These are phyloP conservation scores for Cercophora samala DNA, from an alignment of 495 filamentous ascomycete genomes.

Conservation along the genomic window DNA sequence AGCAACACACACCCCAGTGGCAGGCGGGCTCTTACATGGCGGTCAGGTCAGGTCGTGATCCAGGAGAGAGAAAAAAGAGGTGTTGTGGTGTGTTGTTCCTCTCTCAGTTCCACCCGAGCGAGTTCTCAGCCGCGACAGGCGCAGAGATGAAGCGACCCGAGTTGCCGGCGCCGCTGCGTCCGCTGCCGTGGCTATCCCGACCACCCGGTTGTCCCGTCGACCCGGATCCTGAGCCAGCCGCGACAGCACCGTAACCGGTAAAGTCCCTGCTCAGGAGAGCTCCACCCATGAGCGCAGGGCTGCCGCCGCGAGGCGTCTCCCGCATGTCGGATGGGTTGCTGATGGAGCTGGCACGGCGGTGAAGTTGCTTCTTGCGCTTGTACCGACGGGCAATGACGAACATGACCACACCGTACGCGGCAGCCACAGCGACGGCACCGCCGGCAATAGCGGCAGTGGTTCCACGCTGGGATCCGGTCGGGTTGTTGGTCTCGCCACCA, in stretches of 20 bases:
- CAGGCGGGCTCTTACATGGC: neutral
- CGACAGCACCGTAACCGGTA: constrained; percentile 48
- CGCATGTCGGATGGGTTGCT: constrained; percentile 51
- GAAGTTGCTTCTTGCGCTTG: constrained; percentile 77
- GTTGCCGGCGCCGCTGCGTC: constrained; percentile 65
- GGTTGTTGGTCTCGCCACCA: constrained; percentile 23
- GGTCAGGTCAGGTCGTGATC: neutral
- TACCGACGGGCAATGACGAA: constrained; percentile 92
- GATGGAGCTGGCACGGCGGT: constrained; percentile 73
- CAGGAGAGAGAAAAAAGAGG: neutral
- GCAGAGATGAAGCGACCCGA: constrained; percentile 73
- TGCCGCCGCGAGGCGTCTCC: constrained; percentile 53
- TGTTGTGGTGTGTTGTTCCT: neutral
- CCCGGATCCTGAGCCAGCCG: constrained; percentile 1
- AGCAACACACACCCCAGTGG: neutral
- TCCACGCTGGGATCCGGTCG: constrained; percentile 53
- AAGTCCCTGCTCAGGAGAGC: constrained; percentile 49
- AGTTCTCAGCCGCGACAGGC: constrained; percentile 96
- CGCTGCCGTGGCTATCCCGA: constrained; percentile 50
- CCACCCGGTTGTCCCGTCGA: constrained; percentile 29
- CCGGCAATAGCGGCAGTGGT: constrained; percentile 82
- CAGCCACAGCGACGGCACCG: constrained; percentile 73
- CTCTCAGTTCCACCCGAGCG: constrained; percentile 89
- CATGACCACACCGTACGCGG: constrained; percentile 98
- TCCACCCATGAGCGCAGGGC: constrained; percentile 55